phyloP scores from a whole-genome alignment of 129 eudicot species.

The Oenanthe sinensis region DNA sequence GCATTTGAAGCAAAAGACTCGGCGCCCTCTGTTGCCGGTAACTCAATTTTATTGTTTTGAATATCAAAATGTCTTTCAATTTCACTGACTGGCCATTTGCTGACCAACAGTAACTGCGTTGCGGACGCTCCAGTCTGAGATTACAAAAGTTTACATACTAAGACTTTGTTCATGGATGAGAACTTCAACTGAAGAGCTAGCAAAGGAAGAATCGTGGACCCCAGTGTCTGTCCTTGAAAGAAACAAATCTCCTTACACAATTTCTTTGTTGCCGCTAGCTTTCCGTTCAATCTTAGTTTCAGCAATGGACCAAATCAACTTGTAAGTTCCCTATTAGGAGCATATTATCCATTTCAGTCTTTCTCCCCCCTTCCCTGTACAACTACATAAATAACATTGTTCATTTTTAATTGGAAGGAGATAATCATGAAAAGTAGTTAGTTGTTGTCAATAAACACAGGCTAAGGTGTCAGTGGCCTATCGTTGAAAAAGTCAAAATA shows the following conservation, averaged over 20 bases:
- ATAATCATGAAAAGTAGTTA: not conserved
- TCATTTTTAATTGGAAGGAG: not conserved
- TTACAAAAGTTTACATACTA: constrained; percentile 64
- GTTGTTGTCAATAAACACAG: not conserved
- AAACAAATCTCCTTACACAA: constrained; percentile 80
- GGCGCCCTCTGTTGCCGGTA: constrained; percentile 84
- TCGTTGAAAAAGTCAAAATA: not conserved
- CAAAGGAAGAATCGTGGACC: constrained; percentile 78
- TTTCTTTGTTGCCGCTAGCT: constrained; percentile 84
- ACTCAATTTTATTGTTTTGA: constrained; percentile 7
- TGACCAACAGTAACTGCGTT: constrained; percentile 54
- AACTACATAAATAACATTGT: not conserved
- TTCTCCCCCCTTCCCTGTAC: not conserved
- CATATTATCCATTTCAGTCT: not conserved
- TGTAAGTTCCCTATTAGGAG: constrained; percentile 36
- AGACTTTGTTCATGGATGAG: constrained; percentile 98
- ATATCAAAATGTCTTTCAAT: constrained; percentile 11
- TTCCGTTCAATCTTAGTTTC: constrained; percentile 74
- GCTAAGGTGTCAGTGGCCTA: not conserved
- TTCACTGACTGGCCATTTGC: constrained; percentile 14
- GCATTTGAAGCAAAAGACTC: constrained; percentile 90
- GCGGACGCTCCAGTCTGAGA: constrained; percentile 70
- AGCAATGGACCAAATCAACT: constrained; percentile 81
- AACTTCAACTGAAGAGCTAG: constrained; percentile 64
- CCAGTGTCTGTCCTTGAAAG: constrained; percentile 91